These are phyloP conservation scores for Boletus barrowsii DNA, from an alignment of 768 basidiomycete species.

Conservation along the genomic window DNA sequence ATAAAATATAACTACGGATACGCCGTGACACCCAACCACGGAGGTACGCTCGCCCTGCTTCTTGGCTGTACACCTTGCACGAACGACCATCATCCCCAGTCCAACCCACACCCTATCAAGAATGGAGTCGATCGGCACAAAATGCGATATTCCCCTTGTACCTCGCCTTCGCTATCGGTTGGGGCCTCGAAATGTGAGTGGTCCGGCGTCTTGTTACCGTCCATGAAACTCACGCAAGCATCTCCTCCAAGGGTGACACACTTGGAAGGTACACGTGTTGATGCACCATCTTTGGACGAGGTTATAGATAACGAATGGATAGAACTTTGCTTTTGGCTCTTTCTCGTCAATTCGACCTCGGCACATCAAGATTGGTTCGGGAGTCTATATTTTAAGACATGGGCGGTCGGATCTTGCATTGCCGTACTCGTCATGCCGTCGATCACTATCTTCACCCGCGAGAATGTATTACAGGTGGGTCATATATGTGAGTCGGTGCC, in stretches of 20 bases:
- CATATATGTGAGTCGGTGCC: background rate
- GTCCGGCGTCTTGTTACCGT: background rate
- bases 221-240: too few relatives aligned
- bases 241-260: slow-evolving; percentile 63
- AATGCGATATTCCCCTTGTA: slow-evolving; percentile 62
- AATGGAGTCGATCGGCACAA: slow-evolving; percentile 50
- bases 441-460: slow-evolving; percentile 60
- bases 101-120: slow-evolving; percentile 57
- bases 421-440: slow-evolving; percentile 68
- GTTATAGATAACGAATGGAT: background rate
- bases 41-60: slow-evolving; percentile 34
- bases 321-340: slow-evolving; percentile 90
- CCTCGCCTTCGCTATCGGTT: slow-evolving; percentile 60
- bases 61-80: background rate
- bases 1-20: slow-evolving; percentile 78
- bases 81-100: slow-evolving; percentile 38
- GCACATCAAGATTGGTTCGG: slow-evolving; percentile 73
- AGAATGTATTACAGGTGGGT: slow-evolving; percentile 56
- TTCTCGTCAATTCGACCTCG: slow-evolving; percentile 65
- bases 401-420: slow-evolving; percentile 61
- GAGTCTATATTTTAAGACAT: slow-evolving; percentile 69
- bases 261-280: slow-evolving; percentile 56
- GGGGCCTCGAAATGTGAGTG: slow-evolving; percentile 74
- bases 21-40: slow-evolving; percentile 39
- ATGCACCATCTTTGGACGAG: background rate